A percentile compares a stretch with the other conserved stretches of the same genome.
Evolutionary conservation across 805 yeast species (phyloP).

Genomic region (Saccharomycopsis sp.): DNA sequence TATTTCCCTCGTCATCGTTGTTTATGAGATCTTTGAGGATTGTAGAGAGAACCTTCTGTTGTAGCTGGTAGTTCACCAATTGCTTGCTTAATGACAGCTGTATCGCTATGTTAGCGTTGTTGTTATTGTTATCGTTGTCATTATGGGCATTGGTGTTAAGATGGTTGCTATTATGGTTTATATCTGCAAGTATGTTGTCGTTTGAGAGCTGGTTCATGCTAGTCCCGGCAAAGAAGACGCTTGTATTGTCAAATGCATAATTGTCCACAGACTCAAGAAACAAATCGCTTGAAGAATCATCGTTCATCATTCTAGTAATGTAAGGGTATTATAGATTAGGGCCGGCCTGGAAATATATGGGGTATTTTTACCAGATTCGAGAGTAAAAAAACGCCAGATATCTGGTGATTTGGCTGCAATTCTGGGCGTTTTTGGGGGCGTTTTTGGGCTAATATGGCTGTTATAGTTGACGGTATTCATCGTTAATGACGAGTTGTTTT

Average conservation of each 20-base stretch:
- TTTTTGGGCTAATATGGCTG: no score
- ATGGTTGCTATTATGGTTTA: background rate
- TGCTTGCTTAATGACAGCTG: background rate
- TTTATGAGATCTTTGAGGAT: background rate
- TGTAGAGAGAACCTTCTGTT: background rate
- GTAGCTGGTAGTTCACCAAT: background rate
- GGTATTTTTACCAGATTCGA: no score
- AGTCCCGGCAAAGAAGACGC: background rate
- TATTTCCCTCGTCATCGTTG: background rate
- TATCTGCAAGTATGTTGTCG: background rate
- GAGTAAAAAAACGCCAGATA: no score
- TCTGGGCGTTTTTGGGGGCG: no score
- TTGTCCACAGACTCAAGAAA: conserved; percentile 1
- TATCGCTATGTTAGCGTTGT: background rate
- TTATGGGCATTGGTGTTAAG: background rate
- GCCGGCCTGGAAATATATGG: no score
- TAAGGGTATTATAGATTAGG: background rate
- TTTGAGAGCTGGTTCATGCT: background rate
- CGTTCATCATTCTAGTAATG: background rate
- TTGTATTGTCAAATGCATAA: background rate
- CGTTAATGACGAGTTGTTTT: background rate
- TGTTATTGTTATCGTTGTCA: background rate
- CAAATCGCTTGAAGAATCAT: background rate
- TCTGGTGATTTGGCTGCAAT: no score
- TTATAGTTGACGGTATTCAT: no score